Evolutionary conservation across 1,284 basidiomycete genomes (phyloP).

Genomic region (Schizophyllum amplum): DNA sequence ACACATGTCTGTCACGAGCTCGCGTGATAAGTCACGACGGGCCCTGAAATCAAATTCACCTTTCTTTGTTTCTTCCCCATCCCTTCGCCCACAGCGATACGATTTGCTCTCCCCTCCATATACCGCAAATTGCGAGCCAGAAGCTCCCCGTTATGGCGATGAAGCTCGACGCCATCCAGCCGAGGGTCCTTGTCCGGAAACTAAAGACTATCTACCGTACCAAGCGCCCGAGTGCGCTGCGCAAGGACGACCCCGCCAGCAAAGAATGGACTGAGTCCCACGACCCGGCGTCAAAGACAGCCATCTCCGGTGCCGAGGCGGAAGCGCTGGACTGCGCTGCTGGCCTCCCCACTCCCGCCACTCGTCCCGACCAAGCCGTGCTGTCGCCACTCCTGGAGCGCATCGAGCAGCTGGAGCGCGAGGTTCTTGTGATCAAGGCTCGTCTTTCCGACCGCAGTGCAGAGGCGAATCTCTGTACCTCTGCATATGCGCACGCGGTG

Average conservation of each 20-base stretch:
- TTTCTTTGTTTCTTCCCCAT: not conserved
- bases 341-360: not conserved
- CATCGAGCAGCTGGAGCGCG: not conserved
- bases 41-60: not conserved
- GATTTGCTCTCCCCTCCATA: too few species aligned
- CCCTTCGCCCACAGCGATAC: not conserved
- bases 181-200: too few species aligned
- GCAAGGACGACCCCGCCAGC: too few species aligned
- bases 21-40: not conserved
- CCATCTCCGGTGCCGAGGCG: too few species aligned
- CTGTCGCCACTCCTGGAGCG: not conserved
- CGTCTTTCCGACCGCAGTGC: not conserved
- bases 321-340: not conserved
- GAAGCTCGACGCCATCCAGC: too few species aligned
- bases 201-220: too few species aligned
- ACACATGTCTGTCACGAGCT: not conserved
- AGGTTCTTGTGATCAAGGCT: not conserved
- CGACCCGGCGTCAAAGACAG: too few species aligned
- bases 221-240: too few species aligned
- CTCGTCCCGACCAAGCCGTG: not conserved
- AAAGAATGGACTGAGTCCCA: too few species aligned
- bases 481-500: not conserved
- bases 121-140: too few species aligned
- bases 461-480: too few species aligned
- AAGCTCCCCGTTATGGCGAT: too few species aligned